These are phyloP conservation scores for Trypanosoma lewisi DNA, from an alignment of 208 protist genomes.

Conservation along the genomic window DNA sequence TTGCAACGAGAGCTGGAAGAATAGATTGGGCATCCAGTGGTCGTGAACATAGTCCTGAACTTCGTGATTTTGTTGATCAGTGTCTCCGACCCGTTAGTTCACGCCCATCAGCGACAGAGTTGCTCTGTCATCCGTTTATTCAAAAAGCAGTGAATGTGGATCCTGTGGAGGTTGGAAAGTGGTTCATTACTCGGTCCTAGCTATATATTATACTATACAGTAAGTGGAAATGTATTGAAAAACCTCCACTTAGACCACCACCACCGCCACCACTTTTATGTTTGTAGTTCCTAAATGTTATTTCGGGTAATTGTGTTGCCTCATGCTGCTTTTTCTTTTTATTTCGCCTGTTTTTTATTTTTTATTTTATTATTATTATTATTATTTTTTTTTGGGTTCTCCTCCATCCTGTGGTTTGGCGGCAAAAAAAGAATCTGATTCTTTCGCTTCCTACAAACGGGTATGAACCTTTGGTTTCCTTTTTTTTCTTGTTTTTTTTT, in stretches of 20 bases:
- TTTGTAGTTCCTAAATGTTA: not conserved
- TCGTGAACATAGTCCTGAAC: conserved; percentile 55
- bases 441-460: too few species aligned
- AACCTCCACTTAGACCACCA: not conserved
- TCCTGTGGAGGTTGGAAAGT: conserved; percentile 61
- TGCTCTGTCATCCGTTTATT: conserved; percentile 82
- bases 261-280: not conserved
- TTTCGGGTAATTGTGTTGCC: not conserved
- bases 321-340: not conserved
- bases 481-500: conserved; percentile 2
- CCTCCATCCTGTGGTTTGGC: not conserved
- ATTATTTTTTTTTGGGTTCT: not conserved
- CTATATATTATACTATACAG: too few species aligned
- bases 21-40: conserved; percentile 60
- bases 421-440: not conserved
- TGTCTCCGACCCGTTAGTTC: conserved; percentile 53
- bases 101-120: conserved; percentile 63
- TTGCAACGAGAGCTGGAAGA: conserved; percentile 55
- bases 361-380: not conserved
- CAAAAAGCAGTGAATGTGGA: conserved; percentile 52
- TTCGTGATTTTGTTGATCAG: conserved; percentile 75
- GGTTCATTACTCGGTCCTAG: conserved; percentile 47
- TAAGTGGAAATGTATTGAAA: not conserved
- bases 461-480: too few species aligned
- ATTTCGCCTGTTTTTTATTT: not conserved